Percentiles rank a stretch among this genome's conserved stretches.
Evolutionary conservation across 768 basidiomycete species (phyloP).

Genomic region (Tubosaeta brunneosetosa): DNA sequence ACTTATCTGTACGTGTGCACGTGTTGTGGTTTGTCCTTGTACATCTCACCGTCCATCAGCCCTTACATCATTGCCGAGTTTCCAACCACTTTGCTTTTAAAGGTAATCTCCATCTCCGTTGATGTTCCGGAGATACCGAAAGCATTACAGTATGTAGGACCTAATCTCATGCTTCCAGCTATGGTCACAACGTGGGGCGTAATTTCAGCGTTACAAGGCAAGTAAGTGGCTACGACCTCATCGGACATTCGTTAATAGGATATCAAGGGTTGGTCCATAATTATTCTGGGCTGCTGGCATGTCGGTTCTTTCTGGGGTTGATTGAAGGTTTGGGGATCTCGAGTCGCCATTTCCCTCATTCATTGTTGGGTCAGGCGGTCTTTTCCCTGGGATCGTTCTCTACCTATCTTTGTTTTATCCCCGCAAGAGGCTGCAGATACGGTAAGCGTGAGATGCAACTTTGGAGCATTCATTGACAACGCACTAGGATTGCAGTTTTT

Average conservation of each 20-base stretch:
- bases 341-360: neutral
- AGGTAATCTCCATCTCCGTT: conserved; percentile 25
- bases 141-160: conserved; percentile 35
- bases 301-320: conserved; percentile 49
- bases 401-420: conserved; percentile 51
- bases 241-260: neutral
- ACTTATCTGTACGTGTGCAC: conserved; percentile 20
- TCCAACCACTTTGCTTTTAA: conserved; percentile 56
- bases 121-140: neutral
- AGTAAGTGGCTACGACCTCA: neutral
- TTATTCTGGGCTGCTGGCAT: conserved; percentile 52
- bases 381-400: conserved; percentile 55
- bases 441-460: conserved; percentile 1
- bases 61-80: conserved; percentile 55
- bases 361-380: conserved; percentile 37
- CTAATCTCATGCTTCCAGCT: conserved; percentile 54
- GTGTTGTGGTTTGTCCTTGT: neutral
- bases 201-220: conserved; percentile 56
- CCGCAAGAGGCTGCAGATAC: conserved; percentile 25
- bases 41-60: conserved; percentile 12
- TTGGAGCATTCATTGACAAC: neutral
- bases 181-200: conserved; percentile 65
- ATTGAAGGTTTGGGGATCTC: conserved; percentile 46
- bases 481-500: conserved; percentile 34
- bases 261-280: conserved; percentile 40